These are phyloP conservation scores for Yarrowia phangngaensis DNA, from an alignment of 805 yeast species.

Conservation along the genomic window DNA sequence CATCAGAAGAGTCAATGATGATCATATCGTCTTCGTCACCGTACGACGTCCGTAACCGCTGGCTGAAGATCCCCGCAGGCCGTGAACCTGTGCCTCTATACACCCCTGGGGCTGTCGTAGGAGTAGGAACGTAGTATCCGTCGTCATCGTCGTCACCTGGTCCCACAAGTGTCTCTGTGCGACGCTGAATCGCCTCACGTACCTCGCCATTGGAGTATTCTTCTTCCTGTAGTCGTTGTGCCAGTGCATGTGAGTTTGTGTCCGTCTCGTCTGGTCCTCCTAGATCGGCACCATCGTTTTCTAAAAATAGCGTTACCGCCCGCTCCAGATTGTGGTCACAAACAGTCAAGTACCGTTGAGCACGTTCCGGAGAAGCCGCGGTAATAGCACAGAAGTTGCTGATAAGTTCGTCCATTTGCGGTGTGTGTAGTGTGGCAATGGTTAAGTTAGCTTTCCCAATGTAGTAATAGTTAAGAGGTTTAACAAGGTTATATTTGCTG, in stretches of 20 bases:
- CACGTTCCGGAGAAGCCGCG: conserved; percentile 63
- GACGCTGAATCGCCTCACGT: conserved; percentile 73
- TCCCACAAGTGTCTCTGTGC: conserved; percentile 68
- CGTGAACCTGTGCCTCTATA: conserved; percentile 28
- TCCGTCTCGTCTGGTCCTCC: conserved; percentile 27
- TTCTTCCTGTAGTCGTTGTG: conserved; percentile 34
- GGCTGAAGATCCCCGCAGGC: conserved; percentile 53
- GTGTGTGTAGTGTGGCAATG: no score
- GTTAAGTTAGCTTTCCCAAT: no score
- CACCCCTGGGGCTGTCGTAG: conserved; percentile 11
- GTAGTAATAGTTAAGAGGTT: no score
- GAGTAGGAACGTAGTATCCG: conserved; percentile 27
- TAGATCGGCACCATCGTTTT: conserved; percentile 44
- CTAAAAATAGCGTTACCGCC: conserved; percentile 81
- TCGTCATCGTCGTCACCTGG: conserved; percentile 41
- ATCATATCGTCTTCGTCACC: conserved; percentile 26
- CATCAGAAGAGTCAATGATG: conserved; percentile 42
- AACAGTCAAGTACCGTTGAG: conserved; percentile 73
- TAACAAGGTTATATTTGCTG: no score
- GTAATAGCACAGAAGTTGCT: conserved; percentile 83
- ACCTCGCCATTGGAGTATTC: conserved; percentile 44
- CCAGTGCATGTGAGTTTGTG: conserved; percentile 27
- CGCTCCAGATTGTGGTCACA: conserved; percentile 72
- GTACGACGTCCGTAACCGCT: conserved; percentile 31
- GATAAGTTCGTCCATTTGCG: conserved; percentile 38